phyloP scores from a whole-genome alignment of 495 filamentous ascomycete species.

The Lepidopterella palustris region DNA sequence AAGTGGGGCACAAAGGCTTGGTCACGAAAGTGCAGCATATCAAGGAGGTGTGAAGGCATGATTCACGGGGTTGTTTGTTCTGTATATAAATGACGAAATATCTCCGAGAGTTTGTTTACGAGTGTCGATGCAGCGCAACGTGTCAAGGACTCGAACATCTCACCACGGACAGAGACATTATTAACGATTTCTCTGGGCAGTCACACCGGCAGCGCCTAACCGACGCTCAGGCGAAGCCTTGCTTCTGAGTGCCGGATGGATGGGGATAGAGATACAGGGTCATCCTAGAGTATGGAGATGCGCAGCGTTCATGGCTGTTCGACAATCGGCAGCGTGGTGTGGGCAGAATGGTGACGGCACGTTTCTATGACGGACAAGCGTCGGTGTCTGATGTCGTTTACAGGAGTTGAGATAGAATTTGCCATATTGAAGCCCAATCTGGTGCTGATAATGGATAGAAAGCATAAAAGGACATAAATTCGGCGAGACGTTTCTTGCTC shows the following conservation, averaged over 20 bases:
- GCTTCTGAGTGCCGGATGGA: neutral
- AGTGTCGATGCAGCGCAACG: slow-evolving; percentile 14
- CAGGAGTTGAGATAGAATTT: neutral
- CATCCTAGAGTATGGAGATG: neutral
- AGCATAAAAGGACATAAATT: neutral
- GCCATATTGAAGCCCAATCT: neutral
- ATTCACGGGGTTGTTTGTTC: neutral
- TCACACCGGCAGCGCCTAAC: neutral
- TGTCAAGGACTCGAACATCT: slow-evolving; percentile 23
- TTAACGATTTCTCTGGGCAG: neutral
- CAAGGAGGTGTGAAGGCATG: slow-evolving; percentile 14
- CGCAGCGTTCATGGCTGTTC: neutral
- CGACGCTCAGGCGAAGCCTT: neutral
- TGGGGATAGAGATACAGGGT: neutral
- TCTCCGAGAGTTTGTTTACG: no score
- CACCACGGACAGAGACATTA: neutral
- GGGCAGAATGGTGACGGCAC: neutral
- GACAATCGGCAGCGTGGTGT: neutral
- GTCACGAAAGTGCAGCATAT: slow-evolving; percentile 16
- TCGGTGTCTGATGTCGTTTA: neutral
- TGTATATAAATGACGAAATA: neutral
- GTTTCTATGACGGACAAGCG: neutral
- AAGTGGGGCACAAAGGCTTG: slow-evolving; percentile 5
- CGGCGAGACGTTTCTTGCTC: neutral
- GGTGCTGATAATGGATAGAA: neutral